Conservation (phyloP, 176 grass and related monocot genomes). For the Zoysia japonica region DNA sequence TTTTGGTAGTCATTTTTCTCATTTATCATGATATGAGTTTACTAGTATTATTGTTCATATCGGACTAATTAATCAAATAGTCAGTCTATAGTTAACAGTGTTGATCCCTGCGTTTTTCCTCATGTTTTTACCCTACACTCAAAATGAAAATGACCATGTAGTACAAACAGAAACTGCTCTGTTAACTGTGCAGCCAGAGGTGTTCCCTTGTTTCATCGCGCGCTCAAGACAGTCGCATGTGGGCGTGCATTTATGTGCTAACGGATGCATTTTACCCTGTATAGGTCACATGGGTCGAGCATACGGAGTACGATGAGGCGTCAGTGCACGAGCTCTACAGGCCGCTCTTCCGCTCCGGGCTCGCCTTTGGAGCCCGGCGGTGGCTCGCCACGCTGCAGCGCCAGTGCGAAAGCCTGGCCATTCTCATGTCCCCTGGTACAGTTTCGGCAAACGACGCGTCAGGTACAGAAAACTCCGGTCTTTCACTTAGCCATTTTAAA, state of each 20-base stretch:
- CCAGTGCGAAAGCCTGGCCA: conserved; percentile 76
- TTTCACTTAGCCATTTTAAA: conserved; percentile 30
- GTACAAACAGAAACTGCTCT: conserved; percentile 32
- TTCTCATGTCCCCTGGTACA: conserved; percentile 72
- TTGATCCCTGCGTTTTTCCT: background rate
- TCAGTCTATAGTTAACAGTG: background rate
- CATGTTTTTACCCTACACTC: conserved; percentile 24
- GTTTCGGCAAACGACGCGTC: conserved; percentile 45
- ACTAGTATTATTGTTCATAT: too few relatives aligned
- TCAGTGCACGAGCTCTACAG: conserved; percentile 74
- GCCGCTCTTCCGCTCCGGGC: conserved; percentile 68
- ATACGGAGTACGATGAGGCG: conserved; percentile 84
- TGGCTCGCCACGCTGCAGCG: conserved; percentile 87
- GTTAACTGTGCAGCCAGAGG: conserved; percentile 35
- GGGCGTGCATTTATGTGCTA: conserved; percentile 85
- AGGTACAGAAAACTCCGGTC: conserved; percentile 40
- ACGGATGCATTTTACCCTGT: conserved; percentile 65
- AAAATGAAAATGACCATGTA: background rate
- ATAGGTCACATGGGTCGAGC: conserved; percentile 96
- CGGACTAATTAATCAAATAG: too few relatives aligned
- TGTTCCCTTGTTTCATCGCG: conserved; percentile 31
- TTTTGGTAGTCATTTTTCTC: conserved; percentile 17
- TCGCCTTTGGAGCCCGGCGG: conserved; percentile 68
- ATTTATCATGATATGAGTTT: background rate
- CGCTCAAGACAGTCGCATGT: conserved; percentile 52